Evolutionary conservation across 2,329 filamentous ascomycete species (phyloP), one percentile per base, ranked within the genome.

Genomic region (Neofusicoccum sp.): DNA sequence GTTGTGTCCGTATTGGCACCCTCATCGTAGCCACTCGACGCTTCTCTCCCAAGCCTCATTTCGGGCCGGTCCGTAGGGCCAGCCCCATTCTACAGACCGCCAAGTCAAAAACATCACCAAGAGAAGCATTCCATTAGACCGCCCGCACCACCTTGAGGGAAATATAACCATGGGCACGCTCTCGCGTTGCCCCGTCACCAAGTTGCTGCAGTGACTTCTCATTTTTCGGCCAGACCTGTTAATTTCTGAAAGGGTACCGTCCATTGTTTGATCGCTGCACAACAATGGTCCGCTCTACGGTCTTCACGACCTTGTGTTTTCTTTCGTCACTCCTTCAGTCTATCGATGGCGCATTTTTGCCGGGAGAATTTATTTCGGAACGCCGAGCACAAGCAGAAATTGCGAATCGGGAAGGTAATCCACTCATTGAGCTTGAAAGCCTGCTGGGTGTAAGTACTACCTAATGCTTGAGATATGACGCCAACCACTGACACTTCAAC

Each of bases 151-250:
- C 34, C 20, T 31, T 26, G 28, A 16, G 28, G 34, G 30, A 9
- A 24, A 33, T 60, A 60, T 51, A 60, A 51, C 36, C 43, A 26
- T 43, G 38, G 51, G 24, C 43, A 26, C 16, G 12, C 30, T 26
- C 4, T 16, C 9, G 24, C 36, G 57, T 60, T 60, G 57, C 45
- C 47, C 47, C n/a, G 45, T 43, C 36, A 60, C 24, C 45, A 59
- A 59, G 57, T 59, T 59, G 45, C 57, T 51, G 38, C 34, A 44
- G 57, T 60, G 57, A 60, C 45, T 51, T 43, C 16, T 28, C 45
- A 51, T 60, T 44, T 34, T 44, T 34, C 45, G 20, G 36, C 36
- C 28, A 24, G 4, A 2, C 31, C 41, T 47, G 16, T 20, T 20
- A 20, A 20, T 20, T 20, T 20, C 20, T 20, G 20, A 20, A 20